Evolutionary conservation across 2,329 filamentous ascomycete species (phyloP).

Genomic region (Cryoendolithus antarcticus): DNA sequence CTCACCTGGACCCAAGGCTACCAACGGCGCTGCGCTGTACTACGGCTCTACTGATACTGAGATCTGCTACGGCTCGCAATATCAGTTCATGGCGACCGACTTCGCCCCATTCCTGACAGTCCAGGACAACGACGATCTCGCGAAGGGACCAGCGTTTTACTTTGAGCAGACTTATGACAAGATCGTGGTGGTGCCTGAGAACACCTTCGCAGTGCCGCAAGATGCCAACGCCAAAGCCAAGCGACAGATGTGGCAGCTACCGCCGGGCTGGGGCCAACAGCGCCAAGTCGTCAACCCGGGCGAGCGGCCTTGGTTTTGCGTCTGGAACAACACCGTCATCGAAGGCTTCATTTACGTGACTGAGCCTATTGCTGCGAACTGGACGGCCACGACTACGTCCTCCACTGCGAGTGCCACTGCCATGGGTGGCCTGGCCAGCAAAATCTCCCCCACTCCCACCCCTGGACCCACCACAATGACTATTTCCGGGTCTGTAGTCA

Average conservation of each 20-base stretch:
- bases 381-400: slow-evolving; percentile 5
- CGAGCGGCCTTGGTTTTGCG: slow-evolving; percentile 56
- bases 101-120: slow-evolving; percentile 39
- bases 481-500: no score
- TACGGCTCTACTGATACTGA: slow-evolving; percentile 15
- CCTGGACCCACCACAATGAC: no score
- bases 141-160: slow-evolving; percentile 50
- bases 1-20: slow-evolving; percentile 9
- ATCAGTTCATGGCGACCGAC: slow-evolving; percentile 32
- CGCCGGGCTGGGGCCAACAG: slow-evolving; percentile 20
- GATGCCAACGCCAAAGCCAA: background rate
- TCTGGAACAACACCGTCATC: slow-evolving; percentile 55
- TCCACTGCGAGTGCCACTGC: slow-evolving; percentile 4
- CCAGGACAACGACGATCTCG: slow-evolving; percentile 43
- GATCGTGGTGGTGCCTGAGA: slow-evolving; percentile 41
- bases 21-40: slow-evolving; percentile 19
- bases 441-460: slow-evolving; percentile 2
- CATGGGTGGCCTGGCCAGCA: slow-evolving; percentile 3
- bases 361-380: slow-evolving; percentile 30
- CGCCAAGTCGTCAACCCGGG: slow-evolving; percentile 37
- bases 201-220: slow-evolving; percentile 18
- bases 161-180: slow-evolving; percentile 54
- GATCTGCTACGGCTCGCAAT: slow-evolving; percentile 49
- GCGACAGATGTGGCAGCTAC: slow-evolving; percentile 6
- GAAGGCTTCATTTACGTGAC: slow-evolving; percentile 56